Evolutionary conservation across 2,329 filamentous ascomycete species (phyloP).

Genomic region (Sclerotinia minor): DNA sequence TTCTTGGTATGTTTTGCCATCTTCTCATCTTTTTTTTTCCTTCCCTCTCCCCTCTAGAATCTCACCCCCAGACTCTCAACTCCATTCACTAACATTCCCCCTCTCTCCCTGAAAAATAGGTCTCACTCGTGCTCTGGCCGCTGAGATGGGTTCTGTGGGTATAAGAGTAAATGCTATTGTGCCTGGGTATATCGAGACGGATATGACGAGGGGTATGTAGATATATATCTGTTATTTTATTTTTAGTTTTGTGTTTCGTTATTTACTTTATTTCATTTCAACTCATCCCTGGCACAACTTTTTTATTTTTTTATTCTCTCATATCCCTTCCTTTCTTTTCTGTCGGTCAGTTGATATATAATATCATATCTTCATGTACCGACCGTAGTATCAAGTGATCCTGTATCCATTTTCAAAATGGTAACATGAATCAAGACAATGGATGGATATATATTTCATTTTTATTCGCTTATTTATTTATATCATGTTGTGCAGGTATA

Average conservation of each 20-base stretch:
- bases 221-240: conserved; percentile 19
- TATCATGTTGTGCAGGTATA: not conserved
- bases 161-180: conserved; percentile 79
- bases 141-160: conserved; percentile 58
- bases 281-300: no score
- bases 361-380: no score
- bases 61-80: no score
- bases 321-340: not conserved
- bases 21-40: no score
- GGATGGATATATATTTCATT: not conserved
- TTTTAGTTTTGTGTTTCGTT: not conserved
- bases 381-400: no score
- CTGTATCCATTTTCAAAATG: no score
- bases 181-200: conserved; percentile 79
- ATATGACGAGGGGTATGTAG: conserved; percentile 72
- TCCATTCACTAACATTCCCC: no score
- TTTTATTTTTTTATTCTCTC: no score
- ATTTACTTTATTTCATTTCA: not conserved
- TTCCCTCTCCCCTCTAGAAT: no score
- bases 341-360: no score
- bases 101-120: conserved; percentile 47
- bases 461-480: not conserved
- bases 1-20: conserved; percentile 62
- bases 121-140: conserved; percentile 66
- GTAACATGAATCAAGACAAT: no score